These are phyloP conservation scores for Ceratobasidium sp. DNA, from an alignment of 1,284 basidiomycete genomes.

Conservation along the genomic window DNA sequence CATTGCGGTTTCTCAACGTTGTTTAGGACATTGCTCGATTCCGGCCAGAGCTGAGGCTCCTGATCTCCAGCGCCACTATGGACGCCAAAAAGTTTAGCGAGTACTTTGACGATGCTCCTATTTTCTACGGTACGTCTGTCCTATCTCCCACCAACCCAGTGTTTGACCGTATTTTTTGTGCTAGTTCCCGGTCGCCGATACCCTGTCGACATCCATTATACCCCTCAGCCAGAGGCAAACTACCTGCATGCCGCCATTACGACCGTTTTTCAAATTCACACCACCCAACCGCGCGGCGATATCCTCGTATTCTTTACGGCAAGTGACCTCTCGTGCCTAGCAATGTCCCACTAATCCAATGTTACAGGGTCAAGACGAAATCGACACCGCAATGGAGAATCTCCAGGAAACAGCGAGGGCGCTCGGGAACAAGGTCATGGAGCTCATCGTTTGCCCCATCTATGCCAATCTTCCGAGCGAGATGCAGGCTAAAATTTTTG, in stretches of 20 bases:
- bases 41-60: slow-evolving; percentile 85
- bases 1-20: slow-evolving; percentile 35
- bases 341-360: not conserved
- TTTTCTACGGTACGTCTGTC: slow-evolving; percentile 77
- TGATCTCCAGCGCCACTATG: slow-evolving; percentile 97
- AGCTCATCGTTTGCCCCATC: slow-evolving; percentile 95
- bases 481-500: slow-evolving; percentile 99
- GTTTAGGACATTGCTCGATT: slow-evolving; percentile 93
- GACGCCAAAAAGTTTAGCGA: slow-evolving; percentile 96
- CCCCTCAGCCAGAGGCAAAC: slow-evolving; percentile 96
- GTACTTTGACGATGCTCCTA: slow-evolving; percentile 93
- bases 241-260: slow-evolving; percentile 99
- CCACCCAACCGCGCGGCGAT: slow-evolving; percentile 97
- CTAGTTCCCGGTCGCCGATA: slow-evolving; percentile 95
- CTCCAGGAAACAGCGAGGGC: slow-evolving; percentile 93
- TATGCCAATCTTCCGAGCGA: slow-evolving; percentile 98
- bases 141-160: too few species aligned
- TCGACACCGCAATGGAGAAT: slow-evolving; percentile 96
- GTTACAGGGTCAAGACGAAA: slow-evolving; percentile 93
- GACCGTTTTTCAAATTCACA: slow-evolving; percentile 98
- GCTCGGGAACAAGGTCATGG: slow-evolving; percentile 93
- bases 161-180: too few species aligned
- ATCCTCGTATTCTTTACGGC: slow-evolving; percentile 97
- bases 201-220: slow-evolving; percentile 99
- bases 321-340: slow-evolving; percentile 45